Evolutionary conservation across 495 filamentous ascomycete genomes (phyloP).

Genomic region (Chaetomium cochliodes): DNA sequence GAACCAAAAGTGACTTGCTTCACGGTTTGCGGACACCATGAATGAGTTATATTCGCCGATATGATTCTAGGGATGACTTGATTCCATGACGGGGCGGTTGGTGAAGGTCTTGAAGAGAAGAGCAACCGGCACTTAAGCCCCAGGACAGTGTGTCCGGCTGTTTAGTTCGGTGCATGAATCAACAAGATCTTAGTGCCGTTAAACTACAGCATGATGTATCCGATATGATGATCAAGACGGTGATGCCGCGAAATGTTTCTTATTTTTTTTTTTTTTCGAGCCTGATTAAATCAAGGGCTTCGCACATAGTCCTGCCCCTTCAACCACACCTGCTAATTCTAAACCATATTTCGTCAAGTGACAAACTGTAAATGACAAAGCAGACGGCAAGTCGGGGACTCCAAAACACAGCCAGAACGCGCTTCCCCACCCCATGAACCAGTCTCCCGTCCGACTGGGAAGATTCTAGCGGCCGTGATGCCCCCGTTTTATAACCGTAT

Average conservation of each 20-base stretch:
- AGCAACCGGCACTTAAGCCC: neutral
- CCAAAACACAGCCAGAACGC: conserved; percentile 13
- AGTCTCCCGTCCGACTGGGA: conserved; percentile 8
- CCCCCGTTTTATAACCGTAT: neutral
- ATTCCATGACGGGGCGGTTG: neutral
- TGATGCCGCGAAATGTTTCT: neutral
- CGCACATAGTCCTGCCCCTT: neutral
- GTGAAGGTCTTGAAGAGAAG: neutral
- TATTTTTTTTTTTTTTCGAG: neutral
- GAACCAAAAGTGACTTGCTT: conserved; percentile 9
- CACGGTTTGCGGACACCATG: neutral
- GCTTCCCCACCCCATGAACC: neutral
- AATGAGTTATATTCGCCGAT: neutral
- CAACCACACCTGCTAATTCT: neutral
- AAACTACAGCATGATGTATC: too few relatives aligned
- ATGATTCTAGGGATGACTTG: neutral
- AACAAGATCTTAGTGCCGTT: neutral
- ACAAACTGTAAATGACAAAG: conserved; percentile 2
- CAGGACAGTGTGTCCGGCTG: too few relatives aligned
- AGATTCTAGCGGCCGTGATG: conserved; percentile 4
- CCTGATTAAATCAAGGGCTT: too few relatives aligned
- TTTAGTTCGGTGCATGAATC: neutral
- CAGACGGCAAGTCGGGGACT: conserved; percentile 13
- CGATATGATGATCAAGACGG: neutral
- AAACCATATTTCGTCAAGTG: neutral